Evolutionary conservation across 352 stramenopile genomes (phyloP), one percentile per base, ranked within the genome.

Genomic region (Pythium sp.): DNA sequence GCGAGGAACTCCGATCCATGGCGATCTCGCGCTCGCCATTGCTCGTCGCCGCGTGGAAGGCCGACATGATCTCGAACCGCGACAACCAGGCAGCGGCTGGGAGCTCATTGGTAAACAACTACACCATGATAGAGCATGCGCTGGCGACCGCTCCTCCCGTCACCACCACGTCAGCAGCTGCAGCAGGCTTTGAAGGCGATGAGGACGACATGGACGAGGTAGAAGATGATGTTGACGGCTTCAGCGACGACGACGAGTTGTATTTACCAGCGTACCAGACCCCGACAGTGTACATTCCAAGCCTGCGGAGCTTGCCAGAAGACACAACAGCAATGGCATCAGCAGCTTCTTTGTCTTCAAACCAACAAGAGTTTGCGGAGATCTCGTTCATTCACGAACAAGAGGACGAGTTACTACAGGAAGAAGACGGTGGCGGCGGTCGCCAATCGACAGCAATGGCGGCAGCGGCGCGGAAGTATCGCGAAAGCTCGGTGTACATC

Each of bases 1-100:
- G 67, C 46, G 59, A 78, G 24, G 76, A 81, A 30, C 54, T 76
- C 6, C 73, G 67, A 20, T 28, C 70, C 8, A 76, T 68, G 14
- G 38, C 71, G 28, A 72, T 67, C 20, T 62, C 58, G 46, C 62
- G 58, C n/a, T 71, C 59, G 0, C 65, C 71, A 14, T 26, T 77
- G 7, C 54, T 59, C 18, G 47, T 75, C 41, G 69, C 57, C 2
- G 56, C 57, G 14, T 79, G 67, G 71, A 73, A 73, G 51, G 46
- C 62, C 5, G 61, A 76, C 30, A 60, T 65, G 26, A 51, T 71
- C 14, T 28, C 53, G 24, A 55, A 62, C n/a, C 18, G 71, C 43
- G 56, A 61, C 12, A 38, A 58, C 0, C 38, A 59, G 47, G 30
- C 55, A 14, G 30, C 30, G 4, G 30, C 55, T 1, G 55, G 55